Base-by-base conservation (phyloP, 208 protist species). In the Trypanosoma congolense region DNA sequence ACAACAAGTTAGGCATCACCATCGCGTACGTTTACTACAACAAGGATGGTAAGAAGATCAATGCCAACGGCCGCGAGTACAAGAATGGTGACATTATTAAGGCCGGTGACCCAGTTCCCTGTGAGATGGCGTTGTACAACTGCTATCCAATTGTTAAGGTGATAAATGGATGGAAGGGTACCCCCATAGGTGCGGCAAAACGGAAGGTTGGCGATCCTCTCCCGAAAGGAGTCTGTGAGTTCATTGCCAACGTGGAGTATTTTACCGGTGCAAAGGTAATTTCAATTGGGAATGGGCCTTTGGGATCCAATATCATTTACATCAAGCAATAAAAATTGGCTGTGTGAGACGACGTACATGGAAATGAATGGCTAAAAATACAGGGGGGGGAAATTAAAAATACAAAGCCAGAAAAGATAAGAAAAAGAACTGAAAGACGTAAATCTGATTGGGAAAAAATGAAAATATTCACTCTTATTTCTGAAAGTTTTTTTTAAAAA, bases 11-110 rank as follows among this genome's bases (percentile, higher is more conserved):
- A 35, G 90, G 87, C 16, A 61, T 96, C 29, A 85, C 75, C 21
- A 91, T 96, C 56, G 90, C 83, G 12, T 96, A 96, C 65, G 61
- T 96, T 42, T 96, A 91, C 62, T 83, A 87, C 71, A 68, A 72
- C 59, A 68, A 63, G 0, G 64, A 80, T 3, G 78, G 78, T 18
- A 61, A 60, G 51, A 10, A 61, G 48, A 43, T 82, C 26, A 65
- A 86, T 53, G 63, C 70, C 51, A 95, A 94, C 63, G 90, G 90
- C 8, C 65, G 74, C 26, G 54, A 65, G 51, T 92, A 91, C 70
- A 66, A 74, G 33, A 93, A 93, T 67, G 82, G 84, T 33, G 81
- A 90, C 54, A 87, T 96, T 59, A 92, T 96, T 56, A 73, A 76
- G 30, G 80, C 90, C 1, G 90, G 90, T 25, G 90, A 96, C 29